Evolutionary conservation across 345 rosid genomes (phyloP).

Genomic region (Sisymbrium irio): DNA sequence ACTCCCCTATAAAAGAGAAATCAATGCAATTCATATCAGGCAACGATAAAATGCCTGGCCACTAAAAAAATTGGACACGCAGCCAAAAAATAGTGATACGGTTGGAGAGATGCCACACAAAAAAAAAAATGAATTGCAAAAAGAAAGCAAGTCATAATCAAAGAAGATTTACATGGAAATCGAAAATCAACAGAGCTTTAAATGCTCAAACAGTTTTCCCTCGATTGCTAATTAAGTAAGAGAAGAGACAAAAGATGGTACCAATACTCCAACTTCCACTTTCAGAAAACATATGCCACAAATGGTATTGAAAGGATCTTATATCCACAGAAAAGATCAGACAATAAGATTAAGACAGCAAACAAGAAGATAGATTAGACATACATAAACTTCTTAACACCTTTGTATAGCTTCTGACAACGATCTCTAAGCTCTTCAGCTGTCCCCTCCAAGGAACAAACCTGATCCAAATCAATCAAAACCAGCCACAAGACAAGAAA

Average conservation of each 20-base stretch:
- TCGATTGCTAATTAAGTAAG: constrained; percentile 2
- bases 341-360: not conserved
- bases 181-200: not conserved
- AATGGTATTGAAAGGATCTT: not conserved
- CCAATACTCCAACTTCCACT: not conserved
- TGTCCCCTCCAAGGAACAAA: constrained; percentile 57
- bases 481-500: constrained; percentile 6
- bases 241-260: constrained; percentile 6
- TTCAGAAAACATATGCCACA: not conserved
- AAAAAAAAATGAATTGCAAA: not conserved
- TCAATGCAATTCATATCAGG: not conserved
- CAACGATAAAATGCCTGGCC: not conserved
- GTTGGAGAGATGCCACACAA: not conserved
- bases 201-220: not conserved
- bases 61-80: not conserved
- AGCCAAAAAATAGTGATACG: not conserved
- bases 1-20: constrained; percentile 46
- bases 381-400: constrained; percentile 65
- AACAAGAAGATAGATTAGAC: constrained; percentile 19
- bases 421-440: constrained; percentile 76
- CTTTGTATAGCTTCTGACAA: constrained; percentile 69
- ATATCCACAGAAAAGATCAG: not conserved
- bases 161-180: constrained; percentile 10
- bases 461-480: constrained; percentile 35
- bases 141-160: not conserved